Conservation (phyloP, 2,329 filamentous ascomycete species). For the Hymenotorrendiella dingleyae region DNA sequence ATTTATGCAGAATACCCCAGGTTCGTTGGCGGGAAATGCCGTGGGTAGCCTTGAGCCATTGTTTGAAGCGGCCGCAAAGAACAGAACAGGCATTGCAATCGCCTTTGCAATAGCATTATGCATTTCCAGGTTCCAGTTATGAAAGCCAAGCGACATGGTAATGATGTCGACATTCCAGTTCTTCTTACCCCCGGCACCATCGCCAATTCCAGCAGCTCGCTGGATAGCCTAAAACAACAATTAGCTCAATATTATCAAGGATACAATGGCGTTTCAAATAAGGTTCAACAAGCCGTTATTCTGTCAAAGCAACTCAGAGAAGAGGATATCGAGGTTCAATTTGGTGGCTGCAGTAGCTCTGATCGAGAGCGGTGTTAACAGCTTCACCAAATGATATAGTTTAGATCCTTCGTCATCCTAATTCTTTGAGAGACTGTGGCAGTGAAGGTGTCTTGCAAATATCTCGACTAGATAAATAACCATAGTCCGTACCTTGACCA, state of each 20-base stretch:
- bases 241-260: neutral
- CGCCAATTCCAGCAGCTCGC: too few relatives aligned
- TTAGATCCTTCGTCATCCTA: too few relatives aligned
- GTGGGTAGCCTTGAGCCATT: slow-evolving; percentile 9
- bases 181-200: too few relatives aligned
- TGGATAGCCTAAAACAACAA: slow-evolving; percentile 14
- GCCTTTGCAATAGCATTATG: slow-evolving; percentile 10
- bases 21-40: slow-evolving; percentile 15
- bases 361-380: too few relatives aligned
- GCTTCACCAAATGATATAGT: too few relatives aligned
- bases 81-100: slow-evolving; percentile 5
- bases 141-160: slow-evolving; percentile 19
- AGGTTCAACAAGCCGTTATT: too few relatives aligned
- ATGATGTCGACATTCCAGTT: slow-evolving; percentile 25
- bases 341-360: too few relatives aligned
- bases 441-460: too few relatives aligned
- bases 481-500: slow-evolving; percentile 12
- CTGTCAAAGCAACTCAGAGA: too few relatives aligned
- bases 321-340: neutral
- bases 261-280: neutral
- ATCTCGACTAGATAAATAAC: neutral
- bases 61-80: slow-evolving; percentile 20
- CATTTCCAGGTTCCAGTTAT: neutral
- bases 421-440: too few relatives aligned
- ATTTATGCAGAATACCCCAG: slow-evolving; percentile 17